Evolutionary conservation across 1,284 basidiomycete genomes (phyloP).

Genomic region (Trametes polyzona): DNA sequence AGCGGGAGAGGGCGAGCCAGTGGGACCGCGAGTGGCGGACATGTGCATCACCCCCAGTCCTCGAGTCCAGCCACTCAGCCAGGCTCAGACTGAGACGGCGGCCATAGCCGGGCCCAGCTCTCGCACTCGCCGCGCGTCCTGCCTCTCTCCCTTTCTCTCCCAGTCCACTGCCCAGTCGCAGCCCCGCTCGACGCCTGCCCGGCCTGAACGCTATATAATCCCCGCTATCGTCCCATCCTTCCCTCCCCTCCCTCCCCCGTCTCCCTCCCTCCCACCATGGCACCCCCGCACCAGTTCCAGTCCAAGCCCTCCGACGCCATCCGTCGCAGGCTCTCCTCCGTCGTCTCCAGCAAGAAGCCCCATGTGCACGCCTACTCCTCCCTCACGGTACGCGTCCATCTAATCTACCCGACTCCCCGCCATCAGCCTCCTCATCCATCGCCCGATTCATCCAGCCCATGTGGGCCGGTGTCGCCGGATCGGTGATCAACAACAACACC

Average conservation of each 20-base stretch:
- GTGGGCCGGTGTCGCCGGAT: slow-evolving; percentile 80
- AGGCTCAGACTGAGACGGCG: neutral
- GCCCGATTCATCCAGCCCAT: slow-evolving; percentile 57
- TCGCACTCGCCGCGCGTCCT: neutral
- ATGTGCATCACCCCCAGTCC: slow-evolving; percentile 4
- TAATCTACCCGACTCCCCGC: slow-evolving; percentile 24
- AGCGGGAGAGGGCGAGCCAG: neutral
- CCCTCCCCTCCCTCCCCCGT: slow-evolving; percentile 8
- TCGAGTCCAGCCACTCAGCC: too few species aligned
- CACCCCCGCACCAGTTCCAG: slow-evolving; percentile 51
- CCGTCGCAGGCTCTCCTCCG: slow-evolving; percentile 68
- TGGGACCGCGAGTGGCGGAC: neutral
- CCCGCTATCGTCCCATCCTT: slow-evolving; percentile 19
- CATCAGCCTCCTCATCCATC: slow-evolving; percentile 18
- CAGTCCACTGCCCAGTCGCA: neutral
- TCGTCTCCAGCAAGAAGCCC: slow-evolving; percentile 51
- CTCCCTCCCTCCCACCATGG: slow-evolving; percentile 42
- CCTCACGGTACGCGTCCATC: slow-evolving; percentile 53
- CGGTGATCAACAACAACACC: slow-evolving; percentile 56
- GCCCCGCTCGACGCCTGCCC: slow-evolving; percentile 3
- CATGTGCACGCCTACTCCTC: slow-evolving; percentile 59
- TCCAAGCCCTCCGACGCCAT: slow-evolving; percentile 64
- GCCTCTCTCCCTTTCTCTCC: neutral
- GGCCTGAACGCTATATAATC: slow-evolving; percentile 21
- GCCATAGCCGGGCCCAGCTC: slow-evolving; percentile 10